phyloP scores from a whole-genome alignment of 495 filamentous ascomycete species.

The Terfezia claveryi region DNA sequence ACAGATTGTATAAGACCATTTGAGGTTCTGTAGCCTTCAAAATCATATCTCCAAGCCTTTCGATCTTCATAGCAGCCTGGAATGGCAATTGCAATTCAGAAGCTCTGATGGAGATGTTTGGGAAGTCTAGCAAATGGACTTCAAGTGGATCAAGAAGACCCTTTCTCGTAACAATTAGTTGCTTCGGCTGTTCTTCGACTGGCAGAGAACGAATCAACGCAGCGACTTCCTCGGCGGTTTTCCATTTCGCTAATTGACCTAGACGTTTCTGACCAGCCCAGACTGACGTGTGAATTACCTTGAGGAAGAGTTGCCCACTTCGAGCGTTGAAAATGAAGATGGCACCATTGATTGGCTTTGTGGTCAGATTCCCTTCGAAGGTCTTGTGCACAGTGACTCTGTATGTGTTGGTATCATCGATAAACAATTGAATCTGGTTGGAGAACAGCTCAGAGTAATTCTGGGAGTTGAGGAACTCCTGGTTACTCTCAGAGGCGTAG shows the following conservation, averaged over 20 bases:
- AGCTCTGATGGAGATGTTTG: conserved; percentile 96
- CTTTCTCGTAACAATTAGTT: conserved; percentile 94
- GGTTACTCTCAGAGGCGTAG: conserved; percentile 96
- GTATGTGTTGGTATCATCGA: conserved; percentile 98
- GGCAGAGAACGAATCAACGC: conserved; percentile 91
- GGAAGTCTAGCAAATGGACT: conserved; percentile 93
- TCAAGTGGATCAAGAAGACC: conserved; percentile 94
- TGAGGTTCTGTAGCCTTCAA: conserved; percentile 91
- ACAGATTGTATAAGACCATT: conserved; percentile 99
- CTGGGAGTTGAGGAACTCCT: conserved; percentile 97
- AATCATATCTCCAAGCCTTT: conserved; percentile 98
- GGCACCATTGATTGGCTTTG: conserved; percentile 97
- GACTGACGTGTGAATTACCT: conserved; percentile 98
- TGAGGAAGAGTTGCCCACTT: conserved; percentile 92
- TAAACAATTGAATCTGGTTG: conserved; percentile 96
- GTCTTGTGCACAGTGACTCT: conserved; percentile 99
- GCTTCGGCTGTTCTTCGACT: conserved; percentile 96
- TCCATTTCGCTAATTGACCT: conserved; percentile 97
- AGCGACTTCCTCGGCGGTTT: conserved; percentile 98
- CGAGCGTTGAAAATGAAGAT: conserved; percentile 99
- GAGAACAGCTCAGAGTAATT: conserved; percentile 99
- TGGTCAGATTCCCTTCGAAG: conserved; percentile 96
- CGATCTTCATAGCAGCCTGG: conserved; percentile 99
- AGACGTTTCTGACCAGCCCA: conserved; percentile 99
- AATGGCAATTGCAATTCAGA: conserved; percentile 96